Conservation (phyloP, 73 alveolate species). For the Symbiodinium pilosum region DNA sequence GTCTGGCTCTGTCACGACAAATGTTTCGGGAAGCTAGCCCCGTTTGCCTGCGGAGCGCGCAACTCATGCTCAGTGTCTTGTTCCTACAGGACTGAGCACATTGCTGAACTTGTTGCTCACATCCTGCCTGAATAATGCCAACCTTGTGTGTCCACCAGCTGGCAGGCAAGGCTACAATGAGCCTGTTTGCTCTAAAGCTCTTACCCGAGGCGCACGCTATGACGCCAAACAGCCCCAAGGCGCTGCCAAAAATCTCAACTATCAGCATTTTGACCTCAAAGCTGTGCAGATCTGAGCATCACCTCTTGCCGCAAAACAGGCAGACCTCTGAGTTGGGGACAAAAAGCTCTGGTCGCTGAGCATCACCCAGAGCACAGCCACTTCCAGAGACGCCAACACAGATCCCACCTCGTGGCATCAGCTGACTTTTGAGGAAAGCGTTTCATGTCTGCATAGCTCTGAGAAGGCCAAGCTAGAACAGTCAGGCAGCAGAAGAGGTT, state of each 20-base stretch:
- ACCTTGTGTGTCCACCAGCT: too few relatives aligned
- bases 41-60: conserved; percentile 36
- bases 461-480: neutral
- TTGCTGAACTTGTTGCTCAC: too few relatives aligned
- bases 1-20: neutral
- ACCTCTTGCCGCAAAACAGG: too few relatives aligned
- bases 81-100: neutral
- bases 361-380: conserved; percentile 99
- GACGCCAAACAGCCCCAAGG: conserved; percentile 90
- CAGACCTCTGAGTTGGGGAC: neutral
- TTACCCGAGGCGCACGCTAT: conserved; percentile 13
- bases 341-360: conserved; percentile 97
- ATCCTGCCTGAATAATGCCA: conserved; percentile 78
- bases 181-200: neutral
- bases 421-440: neutral
- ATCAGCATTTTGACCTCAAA: conserved; percentile 98
- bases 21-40: conserved; percentile 87
- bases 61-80: neutral
- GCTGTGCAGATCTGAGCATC: too few relatives aligned
- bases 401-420: conserved; percentile 95
- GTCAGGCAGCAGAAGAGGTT: conserved; percentile 98
- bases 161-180: too few relatives aligned
- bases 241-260: conserved; percentile 99
- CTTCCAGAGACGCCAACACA: conserved; percentile 99
- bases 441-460: too few relatives aligned